These are phyloP conservation scores for Nemania diffusa DNA, from an alignment of 2,329 filamentous ascomycete genomes.

Conservation along the genomic window DNA sequence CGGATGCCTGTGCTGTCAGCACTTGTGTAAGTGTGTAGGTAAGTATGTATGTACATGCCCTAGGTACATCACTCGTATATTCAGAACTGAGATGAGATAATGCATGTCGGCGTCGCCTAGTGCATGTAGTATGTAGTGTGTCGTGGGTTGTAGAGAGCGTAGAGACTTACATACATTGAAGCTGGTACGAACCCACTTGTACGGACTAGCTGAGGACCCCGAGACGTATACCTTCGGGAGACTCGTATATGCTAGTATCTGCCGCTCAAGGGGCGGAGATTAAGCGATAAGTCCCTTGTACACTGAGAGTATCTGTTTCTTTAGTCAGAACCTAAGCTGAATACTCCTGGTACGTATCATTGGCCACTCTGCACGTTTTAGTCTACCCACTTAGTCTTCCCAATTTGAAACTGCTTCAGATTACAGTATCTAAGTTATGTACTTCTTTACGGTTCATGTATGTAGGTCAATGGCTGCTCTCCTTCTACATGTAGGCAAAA, in stretches of 20 bases:
- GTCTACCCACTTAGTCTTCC: not conserved
- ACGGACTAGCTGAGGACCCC: not conserved
- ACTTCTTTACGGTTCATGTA: not conserved
- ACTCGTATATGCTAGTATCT: slow-evolving; percentile 4
- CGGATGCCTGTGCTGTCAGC: slow-evolving; percentile 30
- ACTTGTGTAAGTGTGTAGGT: not conserved
- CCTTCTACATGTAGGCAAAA: not conserved
- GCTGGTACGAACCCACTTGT: not conserved
- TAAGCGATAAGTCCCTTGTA: slow-evolving; percentile 20
- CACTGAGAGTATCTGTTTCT: not conserved
- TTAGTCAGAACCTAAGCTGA: not conserved
- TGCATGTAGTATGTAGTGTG: not conserved
- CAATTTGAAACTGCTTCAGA: not conserved
- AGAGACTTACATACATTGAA: slow-evolving; percentile 1
- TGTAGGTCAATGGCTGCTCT: too few species aligned
- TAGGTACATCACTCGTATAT: slow-evolving; percentile 7
- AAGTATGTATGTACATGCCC: not conserved
- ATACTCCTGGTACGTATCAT: not conserved
- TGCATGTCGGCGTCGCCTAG: slow-evolving; percentile 32
- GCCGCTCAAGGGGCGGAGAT: slow-evolving; percentile 20
- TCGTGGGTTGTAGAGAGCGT: not conserved
- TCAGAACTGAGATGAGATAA: slow-evolving; percentile 29
- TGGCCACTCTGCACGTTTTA: slow-evolving; percentile 8
- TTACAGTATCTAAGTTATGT: not conserved
- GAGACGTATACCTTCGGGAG: slow-evolving; percentile 6